A percentile compares a stretch with the other conserved stretches of the same genome.
phyloP scores from a whole-genome alignment of 495 filamentous ascomycete genomes.

The Friedmanniomyces simplex region DNA sequence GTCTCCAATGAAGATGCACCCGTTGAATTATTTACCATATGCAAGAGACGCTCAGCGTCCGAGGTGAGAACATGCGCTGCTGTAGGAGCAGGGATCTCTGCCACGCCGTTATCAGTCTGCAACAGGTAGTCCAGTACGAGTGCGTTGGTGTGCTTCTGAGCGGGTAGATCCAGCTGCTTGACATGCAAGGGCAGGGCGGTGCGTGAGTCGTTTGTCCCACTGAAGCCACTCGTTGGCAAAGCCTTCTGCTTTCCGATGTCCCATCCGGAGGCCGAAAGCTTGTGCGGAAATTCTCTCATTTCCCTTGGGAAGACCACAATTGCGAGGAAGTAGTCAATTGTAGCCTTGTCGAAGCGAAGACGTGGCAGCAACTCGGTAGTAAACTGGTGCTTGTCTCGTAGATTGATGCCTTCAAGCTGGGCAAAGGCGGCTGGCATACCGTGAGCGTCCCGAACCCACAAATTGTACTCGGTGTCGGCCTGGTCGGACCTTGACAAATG shows the following conservation, averaged over 20 bases:
- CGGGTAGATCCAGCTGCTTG: slow-evolving; percentile 43
- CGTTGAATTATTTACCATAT: too few relatives aligned
- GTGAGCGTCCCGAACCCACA: slow-evolving; percentile 39
- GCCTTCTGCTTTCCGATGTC: slow-evolving; percentile 44
- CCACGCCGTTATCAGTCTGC: slow-evolving; percentile 42
- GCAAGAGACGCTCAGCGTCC: slow-evolving; percentile 39
- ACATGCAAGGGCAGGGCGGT: slow-evolving; percentile 47
- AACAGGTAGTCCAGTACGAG: slow-evolving; percentile 50
- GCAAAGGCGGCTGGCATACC: slow-evolving; percentile 33
- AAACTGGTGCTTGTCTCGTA: slow-evolving; percentile 40
- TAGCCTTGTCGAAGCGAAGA: slow-evolving; percentile 41
- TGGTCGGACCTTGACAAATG: slow-evolving; percentile 47
- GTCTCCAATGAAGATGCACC: too few relatives aligned
- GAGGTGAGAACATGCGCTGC: not conserved
- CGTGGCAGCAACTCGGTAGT: slow-evolving; percentile 39
- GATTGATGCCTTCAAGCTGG: slow-evolving; percentile 47
- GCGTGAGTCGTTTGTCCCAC: slow-evolving; percentile 60
- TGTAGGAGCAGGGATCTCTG: slow-evolving; percentile 4
- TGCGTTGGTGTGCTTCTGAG: slow-evolving; percentile 54
- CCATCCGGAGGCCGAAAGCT: slow-evolving; percentile 61
- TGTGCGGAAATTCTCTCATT: slow-evolving; percentile 52
- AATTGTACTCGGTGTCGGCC: slow-evolving; percentile 42
- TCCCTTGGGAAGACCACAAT: slow-evolving; percentile 55
- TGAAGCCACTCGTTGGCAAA: slow-evolving; percentile 54
- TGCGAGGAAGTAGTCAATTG: slow-evolving; percentile 54